Conservation (phyloP, 2,329 filamentous ascomycete species). For the Fusarium newnesense region DNA sequence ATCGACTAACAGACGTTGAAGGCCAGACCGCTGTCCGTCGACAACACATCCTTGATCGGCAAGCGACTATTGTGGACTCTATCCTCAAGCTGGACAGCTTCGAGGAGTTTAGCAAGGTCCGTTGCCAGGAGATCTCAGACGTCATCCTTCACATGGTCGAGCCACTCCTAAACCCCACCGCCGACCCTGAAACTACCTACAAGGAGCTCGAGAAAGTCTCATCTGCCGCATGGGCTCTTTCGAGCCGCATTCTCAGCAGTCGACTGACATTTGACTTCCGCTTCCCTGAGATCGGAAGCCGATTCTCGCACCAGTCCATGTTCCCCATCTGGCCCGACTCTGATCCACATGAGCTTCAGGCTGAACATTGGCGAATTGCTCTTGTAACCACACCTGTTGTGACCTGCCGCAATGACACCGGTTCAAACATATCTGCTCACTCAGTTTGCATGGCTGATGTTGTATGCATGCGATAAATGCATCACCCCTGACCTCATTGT, state of each 20-base stretch:
- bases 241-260: slow-evolving; percentile 58
- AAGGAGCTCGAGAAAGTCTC: slow-evolving; percentile 56
- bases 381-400: slow-evolving; percentile 65
- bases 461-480: slow-evolving; percentile 58
- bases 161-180: slow-evolving; percentile 52
- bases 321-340: slow-evolving; percentile 55
- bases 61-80: slow-evolving; percentile 50
- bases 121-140: slow-evolving; percentile 56
- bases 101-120: slow-evolving; percentile 45
- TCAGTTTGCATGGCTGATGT: slow-evolving; percentile 59
- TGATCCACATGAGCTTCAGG: slow-evolving; percentile 57
- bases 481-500: background rate
- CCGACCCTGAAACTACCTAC: slow-evolving; percentile 50
- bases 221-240: slow-evolving; percentile 56
- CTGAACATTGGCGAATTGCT: slow-evolving; percentile 62
- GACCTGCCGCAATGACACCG: slow-evolving; percentile 63
- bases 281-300: slow-evolving; percentile 61
- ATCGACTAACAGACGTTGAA: slow-evolving; percentile 29
- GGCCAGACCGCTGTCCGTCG: slow-evolving; percentile 50
- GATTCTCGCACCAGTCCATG: slow-evolving; percentile 62
- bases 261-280: slow-evolving; percentile 58
- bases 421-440: slow-evolving; percentile 56
- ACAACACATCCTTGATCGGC: slow-evolving; percentile 54
- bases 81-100: slow-evolving; percentile 51
- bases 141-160: slow-evolving; percentile 50